These are phyloP conservation scores for Emmonsiellopsis sp. DNA, from an alignment of 2,329 filamentous ascomycete genomes.

Conservation along the genomic window DNA sequence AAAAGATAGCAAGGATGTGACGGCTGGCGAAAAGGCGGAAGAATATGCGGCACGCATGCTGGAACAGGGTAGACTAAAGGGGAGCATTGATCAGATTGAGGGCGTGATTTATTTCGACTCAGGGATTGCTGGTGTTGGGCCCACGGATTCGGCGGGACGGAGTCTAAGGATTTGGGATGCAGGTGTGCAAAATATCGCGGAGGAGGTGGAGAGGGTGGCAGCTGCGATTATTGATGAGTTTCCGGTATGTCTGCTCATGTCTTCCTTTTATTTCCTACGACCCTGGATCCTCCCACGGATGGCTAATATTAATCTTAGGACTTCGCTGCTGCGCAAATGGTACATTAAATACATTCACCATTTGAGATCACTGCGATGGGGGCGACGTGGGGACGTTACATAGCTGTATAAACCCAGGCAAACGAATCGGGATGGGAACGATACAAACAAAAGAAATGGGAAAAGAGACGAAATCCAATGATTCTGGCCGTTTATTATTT, in stretches of 20 bases:
- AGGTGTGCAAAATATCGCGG: conserved; percentile 75
- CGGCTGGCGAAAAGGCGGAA: conserved; percentile 66
- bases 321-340: conserved; percentile 27
- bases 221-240: conserved; percentile 72
- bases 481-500: no score
- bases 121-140: conserved; percentile 57
- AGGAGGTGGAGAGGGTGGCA: conserved; percentile 82
- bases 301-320: conserved; percentile 17
- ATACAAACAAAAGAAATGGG: no score
- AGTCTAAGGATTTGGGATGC: conserved; percentile 81
- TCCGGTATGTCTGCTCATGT: conserved; percentile 46
- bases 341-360: conserved; percentile 17
- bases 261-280: not conserved
- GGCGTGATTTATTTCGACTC: conserved; percentile 77
- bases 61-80: conserved; percentile 79
- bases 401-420: no score
- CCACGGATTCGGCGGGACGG: conserved; percentile 52
- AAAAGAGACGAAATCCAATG: no score
- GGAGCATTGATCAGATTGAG: conserved; percentile 90
- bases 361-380: no score
- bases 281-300: not conserved
- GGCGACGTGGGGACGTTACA: no score
- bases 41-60: conserved; percentile 92
- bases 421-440: no score
- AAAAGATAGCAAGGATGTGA: conserved; percentile 38